Evolutionary conservation across 108 stramenopile genomes (phyloP).

Genomic region (Stephanodiscus triporus): DNA sequence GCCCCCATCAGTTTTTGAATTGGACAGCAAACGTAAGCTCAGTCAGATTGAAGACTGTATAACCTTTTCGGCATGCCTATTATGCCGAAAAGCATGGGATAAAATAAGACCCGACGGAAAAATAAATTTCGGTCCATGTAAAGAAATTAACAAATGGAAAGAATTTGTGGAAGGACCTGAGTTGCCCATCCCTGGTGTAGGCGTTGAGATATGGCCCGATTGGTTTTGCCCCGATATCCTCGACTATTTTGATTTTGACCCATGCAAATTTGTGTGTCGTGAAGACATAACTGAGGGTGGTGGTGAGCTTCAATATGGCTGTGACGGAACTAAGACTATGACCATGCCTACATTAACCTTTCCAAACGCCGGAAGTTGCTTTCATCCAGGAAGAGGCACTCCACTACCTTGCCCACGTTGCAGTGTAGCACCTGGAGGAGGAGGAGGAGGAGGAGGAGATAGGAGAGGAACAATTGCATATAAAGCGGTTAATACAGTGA

Average conservation of each 20-base stretch:
- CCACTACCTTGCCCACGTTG: conserved; percentile 6
- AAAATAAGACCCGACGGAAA: not conserved
- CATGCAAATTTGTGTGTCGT: conserved; percentile 32
- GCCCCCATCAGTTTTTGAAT: conserved; percentile 19
- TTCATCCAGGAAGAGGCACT: not conserved
- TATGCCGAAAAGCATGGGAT: conserved; percentile 18
- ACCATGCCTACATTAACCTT: conserved; percentile 19
- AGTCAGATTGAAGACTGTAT: conserved; percentile 15
- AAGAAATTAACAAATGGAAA: not conserved
- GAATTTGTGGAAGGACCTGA: not conserved
- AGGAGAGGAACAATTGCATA: not conserved
- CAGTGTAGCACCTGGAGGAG: not conserved
- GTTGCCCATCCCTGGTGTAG: not conserved
- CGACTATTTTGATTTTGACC: not conserved
- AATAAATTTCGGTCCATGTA: not conserved
- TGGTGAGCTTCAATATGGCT: conserved; percentile 20
- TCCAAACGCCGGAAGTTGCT: conserved; percentile 29
- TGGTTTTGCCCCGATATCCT: not conserved
- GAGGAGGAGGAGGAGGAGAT: not conserved
- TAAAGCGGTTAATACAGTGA: not conserved
- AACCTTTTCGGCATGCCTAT: conserved; percentile 3
- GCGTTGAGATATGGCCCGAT: not conserved
- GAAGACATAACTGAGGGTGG: conserved; percentile 8
- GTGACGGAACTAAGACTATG: conserved; percentile 9
- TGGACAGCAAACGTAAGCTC: not conserved